Base-by-base conservation (phyloP, 495 filamentous ascomycete species). In the Podospora pseudocomata region DNA sequence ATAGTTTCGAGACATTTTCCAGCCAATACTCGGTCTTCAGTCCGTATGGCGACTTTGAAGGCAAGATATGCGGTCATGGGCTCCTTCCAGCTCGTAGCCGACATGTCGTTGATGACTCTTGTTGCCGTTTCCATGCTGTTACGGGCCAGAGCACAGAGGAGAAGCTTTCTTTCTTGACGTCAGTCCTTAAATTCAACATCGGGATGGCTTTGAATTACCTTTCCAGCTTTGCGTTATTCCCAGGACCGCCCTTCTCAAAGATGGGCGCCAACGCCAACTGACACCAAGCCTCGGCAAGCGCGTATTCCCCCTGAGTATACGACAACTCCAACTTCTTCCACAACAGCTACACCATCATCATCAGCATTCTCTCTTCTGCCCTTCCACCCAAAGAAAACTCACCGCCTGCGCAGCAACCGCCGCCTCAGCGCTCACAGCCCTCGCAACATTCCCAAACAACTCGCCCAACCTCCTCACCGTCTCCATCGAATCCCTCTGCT, bases 351-450 rank as follows among this genome's bases (percentile, higher is more conserved):
- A 39, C 23, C 23, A n/a, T 13, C n/a, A 19, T 23, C 15, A 26
- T 71, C 49, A 71, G 69, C 26, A 30, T 30, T 19, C 23, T 0
- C 23, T 30, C 23, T 58, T 58, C 15, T 11, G 18, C n/a, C 4
- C 16, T 30, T 15, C 27, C 23, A 23, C 5, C 15, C 5, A 6
- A 30, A 30, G 55, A 9, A 62, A 57, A 19, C 85, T 65, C 77
- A 92, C 90, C 70, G 87, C 89, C 70, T 94, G 87, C 16, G 86
- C 86, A 61, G 90, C 91, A 70, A 92, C 84, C 15, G 90, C 87
- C 28, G 89, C 86, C 57, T 84, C 82, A 13, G 84, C 75, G 55
- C 84, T 76, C 60, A 89, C 68, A 4, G 82, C 70, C 19, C 73
- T 80, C 30, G 70, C 16, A 4, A 78, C 49, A 30, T 67, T 53